Percentiles rank a stretch among this genome's conserved stretches.
Evolutionary conservation across 2,329 filamentous ascomycete species (phyloP).

Genomic region (Aspergillus amoenus): DNA sequence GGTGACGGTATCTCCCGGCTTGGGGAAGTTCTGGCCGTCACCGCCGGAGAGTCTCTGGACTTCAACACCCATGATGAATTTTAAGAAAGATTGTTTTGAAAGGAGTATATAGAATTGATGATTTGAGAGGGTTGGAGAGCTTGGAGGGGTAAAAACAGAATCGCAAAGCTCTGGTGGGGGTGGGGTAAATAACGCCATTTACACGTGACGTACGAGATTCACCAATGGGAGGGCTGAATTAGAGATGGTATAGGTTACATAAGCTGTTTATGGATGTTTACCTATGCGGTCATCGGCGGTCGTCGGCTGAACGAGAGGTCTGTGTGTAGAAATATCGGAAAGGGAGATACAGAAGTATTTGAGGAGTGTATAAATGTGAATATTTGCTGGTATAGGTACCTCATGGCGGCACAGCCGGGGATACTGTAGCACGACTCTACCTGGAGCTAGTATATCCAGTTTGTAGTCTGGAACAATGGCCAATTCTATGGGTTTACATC

Average conservation of each 20-base stretch:
- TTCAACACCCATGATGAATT: constrained; percentile 65
- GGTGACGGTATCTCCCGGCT: constrained; percentile 68
- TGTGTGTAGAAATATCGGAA: no score
- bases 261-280: no score
- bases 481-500: no score
- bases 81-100: neutral
- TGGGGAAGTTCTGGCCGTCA: constrained; percentile 59
- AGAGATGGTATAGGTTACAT: neutral
- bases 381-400: no score
- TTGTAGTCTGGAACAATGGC: no score
- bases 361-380: no score
- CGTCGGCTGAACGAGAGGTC: no score
- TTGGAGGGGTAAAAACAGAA: constrained; percentile 1
- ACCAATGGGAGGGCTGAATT: constrained; percentile 6
- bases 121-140: neutral
- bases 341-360: no score
- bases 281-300: no score
- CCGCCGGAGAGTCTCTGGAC: constrained; percentile 66
- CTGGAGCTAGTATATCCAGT: no score
- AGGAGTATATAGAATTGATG: neutral
- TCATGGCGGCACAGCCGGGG: no score
- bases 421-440: no score
- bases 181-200: constrained; percentile 1
- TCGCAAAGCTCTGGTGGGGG: constrained; percentile 2
- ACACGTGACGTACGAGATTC: neutral